Conservation (phyloP, 2,329 filamentous ascomycete species). For the Aspergillus nomiae region DNA sequence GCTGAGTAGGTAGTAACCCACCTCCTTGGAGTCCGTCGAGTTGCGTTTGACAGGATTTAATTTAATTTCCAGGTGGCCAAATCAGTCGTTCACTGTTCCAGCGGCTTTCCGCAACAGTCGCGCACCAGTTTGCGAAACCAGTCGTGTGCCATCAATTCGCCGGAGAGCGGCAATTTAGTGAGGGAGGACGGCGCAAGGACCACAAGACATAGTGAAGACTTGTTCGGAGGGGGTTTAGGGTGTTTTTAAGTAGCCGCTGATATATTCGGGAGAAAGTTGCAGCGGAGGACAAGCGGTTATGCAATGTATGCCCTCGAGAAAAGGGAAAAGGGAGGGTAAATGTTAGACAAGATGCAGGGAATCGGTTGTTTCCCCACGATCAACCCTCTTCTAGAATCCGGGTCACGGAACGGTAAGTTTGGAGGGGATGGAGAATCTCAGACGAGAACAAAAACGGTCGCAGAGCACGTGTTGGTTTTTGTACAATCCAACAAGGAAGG, state of each 20-base stretch:
- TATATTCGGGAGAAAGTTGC: conserved; percentile 9
- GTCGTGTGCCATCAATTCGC: conserved; percentile 26
- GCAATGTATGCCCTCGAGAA: conserved; percentile 17
- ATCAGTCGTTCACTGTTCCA: conserved; percentile 13
- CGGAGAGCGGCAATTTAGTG: conserved; percentile 24
- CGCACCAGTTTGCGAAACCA: conserved; percentile 18
- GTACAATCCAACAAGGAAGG: background rate
- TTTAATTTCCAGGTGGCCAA: conserved; percentile 5
- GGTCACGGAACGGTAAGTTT: conserved; percentile 4
- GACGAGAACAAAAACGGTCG: conserved; percentile 17
- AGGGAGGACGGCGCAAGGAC: conserved; percentile 19
- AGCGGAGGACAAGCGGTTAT: conserved; percentile 17
- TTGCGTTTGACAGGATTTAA: background rate
- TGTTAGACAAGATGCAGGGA: conserved; percentile 11
- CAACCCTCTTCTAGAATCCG: conserved; percentile 1
- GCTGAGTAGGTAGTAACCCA: conserved; percentile 4
- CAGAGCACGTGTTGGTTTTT: conserved; percentile 23
- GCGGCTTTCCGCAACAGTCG: conserved; percentile 16
- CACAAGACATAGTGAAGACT: conserved; percentile 22
- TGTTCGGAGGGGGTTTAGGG: conserved; percentile 3
- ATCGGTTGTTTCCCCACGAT: conserved; percentile 2
- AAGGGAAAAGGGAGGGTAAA: background rate
- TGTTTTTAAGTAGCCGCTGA: conserved; percentile 8
- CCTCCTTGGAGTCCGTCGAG: background rate
- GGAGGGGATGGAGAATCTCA: conserved; percentile 12